Conservation (phyloP, 148 eudicot genomes). For the Drosera capensis region DNA sequence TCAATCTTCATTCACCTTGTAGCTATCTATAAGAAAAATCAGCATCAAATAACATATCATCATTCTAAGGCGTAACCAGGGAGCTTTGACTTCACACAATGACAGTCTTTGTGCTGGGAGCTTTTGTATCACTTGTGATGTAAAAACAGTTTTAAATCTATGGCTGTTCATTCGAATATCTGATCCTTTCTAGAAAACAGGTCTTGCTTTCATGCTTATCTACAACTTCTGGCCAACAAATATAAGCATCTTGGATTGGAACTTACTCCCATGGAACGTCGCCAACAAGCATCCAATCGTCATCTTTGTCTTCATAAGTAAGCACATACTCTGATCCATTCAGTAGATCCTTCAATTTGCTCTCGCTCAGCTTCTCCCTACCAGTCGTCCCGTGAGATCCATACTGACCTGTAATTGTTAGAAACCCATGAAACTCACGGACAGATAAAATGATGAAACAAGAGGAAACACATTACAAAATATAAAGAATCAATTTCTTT, state of each 20-base stretch:
- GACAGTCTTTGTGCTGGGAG: no score
- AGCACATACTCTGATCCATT: conserved; percentile 80
- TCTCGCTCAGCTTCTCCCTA: conserved; percentile 41
- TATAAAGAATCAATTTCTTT: neutral
- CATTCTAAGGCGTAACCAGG: no score
- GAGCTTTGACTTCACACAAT: no score
- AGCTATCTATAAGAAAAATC: no score
- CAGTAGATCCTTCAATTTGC: conserved; percentile 59
- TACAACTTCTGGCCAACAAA: neutral
- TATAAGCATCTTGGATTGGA: neutral
- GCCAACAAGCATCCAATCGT: conserved; percentile 71
- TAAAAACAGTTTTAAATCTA: no score
- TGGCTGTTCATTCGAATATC: no score
- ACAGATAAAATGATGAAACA: no score
- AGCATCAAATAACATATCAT: no score
- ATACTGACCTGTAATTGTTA: conserved; percentile 27
- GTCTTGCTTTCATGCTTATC: neutral
- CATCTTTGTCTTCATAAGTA: conserved; percentile 74
- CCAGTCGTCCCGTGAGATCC: conserved; percentile 25
- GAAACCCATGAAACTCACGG: neutral
- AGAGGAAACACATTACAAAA: neutral
- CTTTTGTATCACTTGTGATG: no score
- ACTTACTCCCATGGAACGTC: conserved; percentile 60
- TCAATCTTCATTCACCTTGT: no score
- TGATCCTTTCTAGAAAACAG: no score